Conservation (phyloP, 768 basidiomycete species). For the Termitomyces sp. region DNA sequence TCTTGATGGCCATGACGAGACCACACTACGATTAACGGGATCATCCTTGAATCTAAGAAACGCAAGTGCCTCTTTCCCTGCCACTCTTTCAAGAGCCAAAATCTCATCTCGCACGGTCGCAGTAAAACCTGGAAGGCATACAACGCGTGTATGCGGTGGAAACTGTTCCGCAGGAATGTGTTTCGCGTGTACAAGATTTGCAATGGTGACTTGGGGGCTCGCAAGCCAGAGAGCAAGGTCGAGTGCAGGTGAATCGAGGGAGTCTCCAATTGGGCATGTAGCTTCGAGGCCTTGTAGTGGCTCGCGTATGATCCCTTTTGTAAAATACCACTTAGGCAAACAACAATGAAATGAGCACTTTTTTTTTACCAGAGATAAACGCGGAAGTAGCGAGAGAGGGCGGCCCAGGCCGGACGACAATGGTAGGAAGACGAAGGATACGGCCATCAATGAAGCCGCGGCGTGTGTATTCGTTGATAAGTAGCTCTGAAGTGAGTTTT, state of each 20-base stretch:
- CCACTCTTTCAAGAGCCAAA: conserved; percentile 45
- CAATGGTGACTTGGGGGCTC: conserved; percentile 43
- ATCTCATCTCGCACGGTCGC: conserved; percentile 52
- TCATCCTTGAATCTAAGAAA: conserved; percentile 46
- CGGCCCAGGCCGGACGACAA: conserved; percentile 50
- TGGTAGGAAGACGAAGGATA: conserved; percentile 55
- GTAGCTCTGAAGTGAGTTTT: conserved; percentile 49
- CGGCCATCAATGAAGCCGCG: conserved; percentile 55
- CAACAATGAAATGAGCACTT: background rate
- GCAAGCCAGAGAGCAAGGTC: conserved; percentile 47
- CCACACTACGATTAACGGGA: conserved; percentile 34
- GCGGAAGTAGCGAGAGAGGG: conserved; percentile 51
- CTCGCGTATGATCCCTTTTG: conserved; percentile 47
- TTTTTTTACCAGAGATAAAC: conserved; percentile 45
- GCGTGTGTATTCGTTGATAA: conserved; percentile 57
- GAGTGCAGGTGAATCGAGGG: conserved; percentile 36
- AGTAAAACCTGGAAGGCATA: conserved; percentile 58
- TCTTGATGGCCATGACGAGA: conserved; percentile 42
- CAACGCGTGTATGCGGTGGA: conserved; percentile 40
- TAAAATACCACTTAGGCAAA: background rate
- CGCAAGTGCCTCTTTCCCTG: conserved; percentile 39
- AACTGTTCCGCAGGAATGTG: conserved; percentile 40
- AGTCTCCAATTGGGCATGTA: conserved; percentile 49
- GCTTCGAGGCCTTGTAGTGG: conserved; percentile 45
- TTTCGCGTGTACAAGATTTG: conserved; percentile 47